phyloP scores from a whole-genome alignment of 257 asterid species.

The Catharanthus roseus region DNA sequence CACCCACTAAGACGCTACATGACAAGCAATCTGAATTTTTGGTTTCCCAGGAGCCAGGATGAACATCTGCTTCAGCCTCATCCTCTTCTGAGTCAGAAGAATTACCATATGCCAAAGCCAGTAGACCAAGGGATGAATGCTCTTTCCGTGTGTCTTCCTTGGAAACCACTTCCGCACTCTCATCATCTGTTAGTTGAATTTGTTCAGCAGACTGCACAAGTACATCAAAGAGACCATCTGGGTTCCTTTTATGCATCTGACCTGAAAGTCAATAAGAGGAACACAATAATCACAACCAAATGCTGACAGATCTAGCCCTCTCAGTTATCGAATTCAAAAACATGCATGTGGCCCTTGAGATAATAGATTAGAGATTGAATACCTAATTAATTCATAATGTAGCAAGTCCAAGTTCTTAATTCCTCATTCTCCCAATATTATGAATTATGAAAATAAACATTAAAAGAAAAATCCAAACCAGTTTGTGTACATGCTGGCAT shows the following conservation, averaged over 20 bases:
- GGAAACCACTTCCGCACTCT: slow-evolving; percentile 31
- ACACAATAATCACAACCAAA: slow-evolving; percentile 4
- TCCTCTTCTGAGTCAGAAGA: slow-evolving; percentile 85
- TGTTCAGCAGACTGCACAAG: slow-evolving; percentile 36
- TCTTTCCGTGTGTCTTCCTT: slow-evolving; percentile 31
- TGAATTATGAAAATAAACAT: neutral
- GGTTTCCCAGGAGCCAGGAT: slow-evolving; percentile 25
- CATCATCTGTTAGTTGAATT: slow-evolving; percentile 31
- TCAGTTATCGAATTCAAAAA: neutral
- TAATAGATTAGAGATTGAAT: neutral
- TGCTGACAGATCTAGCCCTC: neutral
- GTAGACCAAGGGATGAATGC: slow-evolving; percentile 74
- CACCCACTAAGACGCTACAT: slow-evolving; percentile 24
- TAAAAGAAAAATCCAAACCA: too few species aligned
- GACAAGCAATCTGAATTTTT: slow-evolving; percentile 22
- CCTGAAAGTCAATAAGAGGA: slow-evolving; percentile 35
- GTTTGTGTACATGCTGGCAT: too few species aligned
- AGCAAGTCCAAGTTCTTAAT: neutral
- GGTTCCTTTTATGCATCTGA: slow-evolving; percentile 30
- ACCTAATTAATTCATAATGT: neutral
- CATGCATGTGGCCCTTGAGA: neutral
- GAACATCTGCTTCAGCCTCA: slow-evolving; percentile 39
- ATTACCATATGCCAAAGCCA: slow-evolving; percentile 78
- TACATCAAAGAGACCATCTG: slow-evolving; percentile 34
- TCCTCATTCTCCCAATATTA: neutral